Base-by-base conservation (phyloP, 2,329 filamentous ascomycete species). In the Periconia digitata region DNA sequence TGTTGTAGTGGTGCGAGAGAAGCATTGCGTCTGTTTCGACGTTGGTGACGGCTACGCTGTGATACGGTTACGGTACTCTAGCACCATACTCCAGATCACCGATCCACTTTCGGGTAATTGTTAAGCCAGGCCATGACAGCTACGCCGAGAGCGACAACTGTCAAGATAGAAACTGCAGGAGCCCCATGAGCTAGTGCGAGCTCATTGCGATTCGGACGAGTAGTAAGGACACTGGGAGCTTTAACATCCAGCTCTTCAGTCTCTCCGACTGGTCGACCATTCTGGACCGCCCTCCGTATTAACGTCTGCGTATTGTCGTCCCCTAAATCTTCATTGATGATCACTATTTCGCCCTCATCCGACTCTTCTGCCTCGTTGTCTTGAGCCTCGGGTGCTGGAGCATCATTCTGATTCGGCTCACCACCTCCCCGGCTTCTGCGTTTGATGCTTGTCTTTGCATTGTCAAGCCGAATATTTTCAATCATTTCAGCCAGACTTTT, bases 401-500 rank as follows among this genome's bases (percentile, higher is more conserved):
- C 23, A 13, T 43, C 36, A 15, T 59, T 50, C 40, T 42, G 42
- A 20, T 51, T 42, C 24, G 39, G 40, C 23, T 61, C 51, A 45
- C 52, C 55, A 27, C 59, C 51, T 43, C 63, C 68, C 41, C 59
- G 55, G 45, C 64, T 62, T 32, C 57, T 57, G 23, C 58, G 60
- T 50, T 67, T 63, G 44, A 48, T 54, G 29, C 59, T 73, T 3
- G 72, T 72, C n/a, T 71, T 75, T 24, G 71, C 73, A 58, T 85
- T 84, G 58, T 91, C 85, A 59, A 78, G 79, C 44, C 91, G 84
- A 47, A 96, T 87, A 56, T 87, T 86, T 59, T 89, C 79, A 12
- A 96, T 85, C 90, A 97, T 94, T 66, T 96, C 89, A 1, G 88
- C 86, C 38, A 99, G 74, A 1, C 86, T 87, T 69, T 87, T 86